Base-by-base conservation (phyloP, 352 stramenopile genomes). In the Thalassiosira livingstoniorum region DNA sequence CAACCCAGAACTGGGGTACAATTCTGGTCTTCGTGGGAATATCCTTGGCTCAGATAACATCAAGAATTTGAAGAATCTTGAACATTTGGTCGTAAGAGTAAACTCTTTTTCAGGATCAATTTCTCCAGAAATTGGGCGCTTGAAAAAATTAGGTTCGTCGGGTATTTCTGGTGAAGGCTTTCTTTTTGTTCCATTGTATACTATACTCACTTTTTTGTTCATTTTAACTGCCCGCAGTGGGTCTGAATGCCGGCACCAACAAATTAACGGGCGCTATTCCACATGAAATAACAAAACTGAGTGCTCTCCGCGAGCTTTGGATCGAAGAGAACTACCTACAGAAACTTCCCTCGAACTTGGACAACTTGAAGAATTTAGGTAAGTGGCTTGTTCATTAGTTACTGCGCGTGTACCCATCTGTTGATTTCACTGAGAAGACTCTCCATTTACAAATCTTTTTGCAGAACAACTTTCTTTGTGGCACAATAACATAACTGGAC, bases 1-100 rank as follows among this genome's bases (percentile, higher is more conserved):
- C 27, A n/a, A 58, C 27, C 11, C 11, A 7, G 47, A 58, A 23
- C 21, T 29, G 11, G 47, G 27, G 5, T 29, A 29, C 4, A 65
- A 42, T 42, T 43, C 3, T 4, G 57, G 57, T 1, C 57, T 65
- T 4, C 2, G 43, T 1, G 57, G 57, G 2, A 15, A 65, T 34
- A 65, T 65, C 18, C 29, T 65, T 43, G 57, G 57, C 15, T n/a
- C 57, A n/a, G n/a, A n/a, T 27, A 1, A 43, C 18, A 65, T 65
- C 23, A 3, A 3, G 5, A 4, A 65, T 21, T 31, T 65, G 5
- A 4, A 42, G 2, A 3, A 65, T 15, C 57, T 65, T 3, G 43
- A 65, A n/a, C 27, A 65, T 13, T 2, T 65, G 2, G 21, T 31
- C 4, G 3, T 65, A 5, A 27, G 23, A 13, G 27, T 4, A 10